Base-by-base conservation (phyloP, 345 rosid species). In the Salix suchowensis region DNA sequence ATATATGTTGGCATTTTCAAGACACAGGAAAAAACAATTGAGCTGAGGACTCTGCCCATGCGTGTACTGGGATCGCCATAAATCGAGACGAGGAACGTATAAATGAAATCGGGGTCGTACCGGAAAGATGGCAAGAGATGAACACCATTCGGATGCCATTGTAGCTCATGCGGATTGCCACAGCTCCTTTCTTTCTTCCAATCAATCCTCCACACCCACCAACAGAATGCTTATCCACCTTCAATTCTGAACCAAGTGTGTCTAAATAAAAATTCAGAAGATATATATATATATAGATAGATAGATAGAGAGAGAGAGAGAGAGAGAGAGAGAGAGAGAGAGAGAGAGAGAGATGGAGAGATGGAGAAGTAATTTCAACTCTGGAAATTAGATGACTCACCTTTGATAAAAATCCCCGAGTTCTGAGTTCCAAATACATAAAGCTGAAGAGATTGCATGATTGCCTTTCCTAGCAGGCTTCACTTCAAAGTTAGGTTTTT, bases 61-160 rank as follows among this genome's bases (percentile, higher is more conserved):
- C 0, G 23, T 52, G 58, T 18, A 52, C 1, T 50, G 21, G 55
- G 55, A 6, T 16, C 4, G 19, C 7, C 21, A 50, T 6, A 52
- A 52, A 52, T 52, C 19, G 8, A 52, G 7, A 18, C 19, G 58
- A 18, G 58, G 58, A 52, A 52, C 23, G n/a, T 6, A 6, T 6
- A 6, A 7, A 7, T 18, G 58, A 52, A 52, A 52, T 1, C 16
- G 68, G 12, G 42, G 42, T 67, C 39, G 23, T 37, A 36, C 48
- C 88, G 1, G 91, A 81, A 79, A 88, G 89, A 77, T 88, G 91
- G 67, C 87, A 85, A 46, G 89, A 83, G 72, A 83, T 82, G 77
- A 82, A 88, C 44, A 83, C 82, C 85, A 86, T 85, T 65, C 26
- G 60, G 66, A 86, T 80, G 46, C 91, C 89, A 79, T 82, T 81